Evolutionary conservation across 352 stramenopile genomes (phyloP), one percentile per base, ranked within the genome.

Genomic region (Pythium folliculosum): DNA sequence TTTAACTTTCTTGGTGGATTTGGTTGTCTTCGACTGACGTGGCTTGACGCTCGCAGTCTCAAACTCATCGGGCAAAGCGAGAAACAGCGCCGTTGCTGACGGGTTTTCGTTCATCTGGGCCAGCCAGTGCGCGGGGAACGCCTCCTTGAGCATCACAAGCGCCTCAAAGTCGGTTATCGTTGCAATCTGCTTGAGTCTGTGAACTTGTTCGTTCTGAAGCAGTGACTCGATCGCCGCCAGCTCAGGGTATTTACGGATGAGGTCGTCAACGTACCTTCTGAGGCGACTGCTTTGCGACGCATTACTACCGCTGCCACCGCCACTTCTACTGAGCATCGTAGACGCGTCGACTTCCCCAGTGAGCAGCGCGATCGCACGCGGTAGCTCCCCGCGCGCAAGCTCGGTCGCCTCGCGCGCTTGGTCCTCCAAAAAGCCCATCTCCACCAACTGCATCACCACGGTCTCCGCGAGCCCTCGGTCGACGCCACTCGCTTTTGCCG

Each of bases 361-460:
- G 53, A 90, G 61, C 23, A 88, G 44, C 25, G 73, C 69, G 35
- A 77, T 67, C 45, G 82, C 78, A 23, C 73, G 52, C n/a, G 63
- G 56, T 3, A 90, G 47, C 21, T 90, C 81, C 0, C 72, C 63
- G 10, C n/a, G 19, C 5, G 69, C 68, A 13, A 76, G 51, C 38
- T 60, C 23, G 44, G 89, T 65, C 21, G 77, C 79, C 3, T 59
- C 49, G 14, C 57, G 51, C 12, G 76, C 77, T 25, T 80, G 67
- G 1, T 69, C 62, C 3, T 25, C 13, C 5, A 51, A 58, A 53
- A 91, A 91, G 0, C 83, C 83, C 81, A 91, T 91, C n/a, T 80
- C 79, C 37, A 85, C 60, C n/a, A 90, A 65, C 65, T 89, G 83
- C 68, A 60, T 61, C 48, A 68, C 47, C 8, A 54, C 54, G 0